A percentile compares a stretch with the other conserved stretches of the same genome.
These are phyloP conservation scores for Thalassiosira livingstoniorum DNA, from an alignment of 352 stramenopile genomes.

Conservation along the genomic window DNA sequence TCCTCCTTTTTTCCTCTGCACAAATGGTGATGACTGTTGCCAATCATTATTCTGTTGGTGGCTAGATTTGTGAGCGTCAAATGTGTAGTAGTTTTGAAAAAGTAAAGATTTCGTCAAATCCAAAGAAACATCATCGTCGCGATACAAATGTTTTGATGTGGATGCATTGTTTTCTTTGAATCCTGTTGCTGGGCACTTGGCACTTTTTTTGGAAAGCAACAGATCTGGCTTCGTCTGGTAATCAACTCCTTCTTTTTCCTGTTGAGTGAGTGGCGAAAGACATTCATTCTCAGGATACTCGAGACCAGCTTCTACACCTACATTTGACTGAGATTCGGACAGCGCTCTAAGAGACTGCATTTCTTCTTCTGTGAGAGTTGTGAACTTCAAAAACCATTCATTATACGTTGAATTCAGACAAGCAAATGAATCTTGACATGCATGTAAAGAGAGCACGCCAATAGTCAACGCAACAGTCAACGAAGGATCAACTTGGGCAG, in stretches of 20 bases:
- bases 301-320: conserved; percentile 1
- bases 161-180: not conserved
- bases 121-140: conserved; percentile 40
- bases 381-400: conserved; percentile 72
- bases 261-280: not conserved
- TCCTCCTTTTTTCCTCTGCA: not conserved
- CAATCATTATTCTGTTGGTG: not conserved
- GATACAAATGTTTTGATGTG: conserved; percentile 13
- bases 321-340: conserved; percentile 30
- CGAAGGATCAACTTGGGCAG: conserved; percentile 46
- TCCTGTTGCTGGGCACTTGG: not conserved
- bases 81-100: conserved; percentile 63
- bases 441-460: conserved; percentile 64
- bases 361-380: conserved; percentile 58
- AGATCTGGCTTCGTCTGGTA: not conserved
- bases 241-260: not conserved
- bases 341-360: conserved; percentile 51
- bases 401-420: conserved; percentile 70
- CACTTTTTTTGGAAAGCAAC: not conserved
- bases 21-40: conserved; percentile 7
- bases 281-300: not conserved
- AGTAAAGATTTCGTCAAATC: conserved; percentile 59
- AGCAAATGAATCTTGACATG: conserved; percentile 81
- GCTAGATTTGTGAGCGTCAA: conserved; percentile 31
- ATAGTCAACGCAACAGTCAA: conserved; percentile 59